Evolutionary conservation across 192 early-diverging fungal genomes (phyloP), one percentile per base, ranked within the genome.

Genomic region (Podila epigama): DNA sequence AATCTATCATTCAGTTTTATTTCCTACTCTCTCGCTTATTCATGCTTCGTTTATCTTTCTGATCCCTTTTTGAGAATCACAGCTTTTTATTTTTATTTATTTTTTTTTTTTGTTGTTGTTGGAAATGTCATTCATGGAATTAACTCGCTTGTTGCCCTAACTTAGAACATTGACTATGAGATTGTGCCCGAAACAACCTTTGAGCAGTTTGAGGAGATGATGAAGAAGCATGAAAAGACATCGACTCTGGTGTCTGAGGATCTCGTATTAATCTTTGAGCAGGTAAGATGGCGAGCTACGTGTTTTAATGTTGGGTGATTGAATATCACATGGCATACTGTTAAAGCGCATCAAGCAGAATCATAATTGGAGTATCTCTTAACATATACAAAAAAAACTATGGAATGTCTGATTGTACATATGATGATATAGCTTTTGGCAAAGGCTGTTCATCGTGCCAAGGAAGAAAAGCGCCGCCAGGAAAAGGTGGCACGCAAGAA

Each of bases 391-490:
- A n/a, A n/a, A n/a, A n/a, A n/a, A n/a, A n/a, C n/a, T n/a, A n/a
- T n/a, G n/a, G n/a, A n/a, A 12, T 28, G 3, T 29, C 7, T n/a
- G 20, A 27, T 29, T 5, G 27, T 18, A 20, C 42, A 20, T n/a
- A 13, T 44, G 18, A 10, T 48, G 0, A n/a, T 7, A 9, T 48
- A 48, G 13, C 53, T 88, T n/a, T 60, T 89, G 35, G 78, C 79
- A 15, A 91, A 89, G 78, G 91, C 86, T 4, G 58, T 79, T 31
- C 77, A 82, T 18, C 70, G 82, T 54, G 79, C 84, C 44, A 89
- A 92, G 40, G 94, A 96, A 40, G 92, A 94, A 25, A 85, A 84
- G 41, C 85, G 91, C 32, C 75, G 89, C 32, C 82, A 89, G 56
- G 90, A 91, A 58, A 92, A 88, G 34, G 85, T 88, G 56, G 69